Evolutionary conservation across 2,329 filamentous ascomycete species (phyloP).

Genomic region (Pseudogymnoascus sp.): DNA sequence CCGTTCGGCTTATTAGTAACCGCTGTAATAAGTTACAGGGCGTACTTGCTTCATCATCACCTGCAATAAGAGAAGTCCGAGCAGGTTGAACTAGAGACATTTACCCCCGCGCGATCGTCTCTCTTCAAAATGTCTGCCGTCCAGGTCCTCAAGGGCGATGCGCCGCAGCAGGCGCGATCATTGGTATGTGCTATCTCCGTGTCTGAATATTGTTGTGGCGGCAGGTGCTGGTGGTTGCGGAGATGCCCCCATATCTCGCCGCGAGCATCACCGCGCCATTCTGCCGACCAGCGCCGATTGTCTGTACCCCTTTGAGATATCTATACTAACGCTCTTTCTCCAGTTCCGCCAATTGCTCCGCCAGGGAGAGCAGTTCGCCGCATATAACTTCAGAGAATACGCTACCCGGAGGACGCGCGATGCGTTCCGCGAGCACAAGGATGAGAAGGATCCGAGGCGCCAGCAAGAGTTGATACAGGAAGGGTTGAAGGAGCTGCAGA

Average conservation of each 20-base stretch:
- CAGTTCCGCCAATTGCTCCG: conserved; percentile 90
- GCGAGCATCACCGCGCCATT: background rate
- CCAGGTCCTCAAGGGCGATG: conserved; percentile 23
- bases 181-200: conserved; percentile 21
- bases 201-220: background rate
- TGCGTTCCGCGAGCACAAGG: conserved; percentile 75
- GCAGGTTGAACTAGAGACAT: background rate
- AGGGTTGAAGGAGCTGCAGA: conserved; percentile 77
- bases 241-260: background rate
- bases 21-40: background rate
- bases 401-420: conserved; percentile 84
- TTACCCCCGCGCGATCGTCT: background rate
- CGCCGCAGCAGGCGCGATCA: conserved; percentile 26
- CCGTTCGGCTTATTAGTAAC: background rate
- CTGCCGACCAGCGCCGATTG: background rate
- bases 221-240: background rate
- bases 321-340: background rate
- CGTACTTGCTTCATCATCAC: background rate
- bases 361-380: conserved; percentile 77
- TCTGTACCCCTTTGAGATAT: background rate
- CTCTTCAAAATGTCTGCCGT: conserved; percentile 24
- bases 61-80: background rate
- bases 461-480: conserved; percentile 87
- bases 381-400: conserved; percentile 98
- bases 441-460: conserved; percentile 63